phyloP scores from a whole-genome alignment of 257 asterid genomes.

The Perilla frutescens region DNA sequence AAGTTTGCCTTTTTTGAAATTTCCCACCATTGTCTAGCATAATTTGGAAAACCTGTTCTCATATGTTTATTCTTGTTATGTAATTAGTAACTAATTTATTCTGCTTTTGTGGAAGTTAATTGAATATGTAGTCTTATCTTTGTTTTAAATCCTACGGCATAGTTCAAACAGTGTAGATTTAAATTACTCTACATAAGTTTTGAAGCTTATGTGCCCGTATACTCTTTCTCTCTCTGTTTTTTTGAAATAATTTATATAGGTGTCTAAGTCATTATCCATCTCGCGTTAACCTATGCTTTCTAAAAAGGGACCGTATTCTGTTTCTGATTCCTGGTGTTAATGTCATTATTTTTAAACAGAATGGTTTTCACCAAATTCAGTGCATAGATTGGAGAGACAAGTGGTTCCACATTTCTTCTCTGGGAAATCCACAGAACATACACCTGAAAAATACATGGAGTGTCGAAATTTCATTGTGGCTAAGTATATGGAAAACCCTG shows the following conservation, averaged over 20 bases:
- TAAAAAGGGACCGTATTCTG: constrained; percentile 10
- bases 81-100: constrained; percentile 13
- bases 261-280: constrained; percentile 9
- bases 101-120: constrained; percentile 12
- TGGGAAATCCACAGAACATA: constrained; percentile 84
- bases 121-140: neutral
- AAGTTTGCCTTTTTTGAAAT: constrained; percentile 16
- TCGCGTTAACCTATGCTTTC: neutral
- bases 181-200: constrained; percentile 9
- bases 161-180: constrained; percentile 10
- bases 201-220: constrained; percentile 20
- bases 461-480: constrained; percentile 86
- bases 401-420: constrained; percentile 99
- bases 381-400: constrained; percentile 99
- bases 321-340: constrained; percentile 25
- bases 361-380: constrained; percentile 94
- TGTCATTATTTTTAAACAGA: constrained; percentile 55
- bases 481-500: constrained; percentile 89
- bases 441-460: constrained; percentile 95
- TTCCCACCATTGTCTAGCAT: constrained; percentile 16
- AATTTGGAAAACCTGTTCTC: neutral
- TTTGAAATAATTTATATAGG: neutral
- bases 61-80: neutral
- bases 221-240: constrained; percentile 14
- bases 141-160: constrained; percentile 8